Evolutionary conservation across 768 basidiomycete species (phyloP).

Genomic region (Lepiota venenata): DNA sequence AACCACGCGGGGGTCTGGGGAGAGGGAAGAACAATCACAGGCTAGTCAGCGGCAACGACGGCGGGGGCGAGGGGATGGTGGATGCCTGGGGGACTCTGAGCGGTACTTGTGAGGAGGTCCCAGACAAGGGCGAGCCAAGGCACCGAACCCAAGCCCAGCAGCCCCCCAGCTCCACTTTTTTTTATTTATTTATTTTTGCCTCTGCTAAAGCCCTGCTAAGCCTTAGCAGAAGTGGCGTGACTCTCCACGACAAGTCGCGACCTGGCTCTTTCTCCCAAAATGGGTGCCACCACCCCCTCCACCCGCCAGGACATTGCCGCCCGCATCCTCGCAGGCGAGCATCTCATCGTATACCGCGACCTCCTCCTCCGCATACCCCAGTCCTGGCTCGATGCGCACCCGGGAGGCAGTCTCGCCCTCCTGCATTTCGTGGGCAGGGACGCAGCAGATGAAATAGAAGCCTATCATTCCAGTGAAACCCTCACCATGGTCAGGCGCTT

Average conservation of each 20-base stretch:
- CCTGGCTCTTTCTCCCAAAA: conserved; percentile 14
- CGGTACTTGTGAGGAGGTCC: background rate
- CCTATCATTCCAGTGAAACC: conserved; percentile 72
- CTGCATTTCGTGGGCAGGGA: conserved; percentile 96
- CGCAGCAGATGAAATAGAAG: conserved; percentile 91
- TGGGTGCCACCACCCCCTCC: conserved; percentile 28
- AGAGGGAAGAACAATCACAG: background rate
- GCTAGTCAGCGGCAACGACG: background rate
- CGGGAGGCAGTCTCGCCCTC: conserved; percentile 85
- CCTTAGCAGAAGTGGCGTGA: conserved; percentile 4
- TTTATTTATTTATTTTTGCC: background rate
- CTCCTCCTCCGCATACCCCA: conserved; percentile 63
- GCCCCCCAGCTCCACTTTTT: background rate
- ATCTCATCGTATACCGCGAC: conserved; percentile 69
- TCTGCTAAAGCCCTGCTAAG: conserved; percentile 10
- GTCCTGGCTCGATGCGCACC: conserved; percentile 82
- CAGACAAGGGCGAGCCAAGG: background rate
- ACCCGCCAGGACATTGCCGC: conserved; percentile 52
- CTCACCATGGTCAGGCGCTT: conserved; percentile 57
- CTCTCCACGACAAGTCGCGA: conserved; percentile 3
- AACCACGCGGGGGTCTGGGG: too few species aligned
- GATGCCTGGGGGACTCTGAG: background rate
- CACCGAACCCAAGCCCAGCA: background rate
- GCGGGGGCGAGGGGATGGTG: background rate
- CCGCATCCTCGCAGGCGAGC: conserved; percentile 72